Evolutionary conservation across 169 alveolate genomes (phyloP).

Genomic region (Plasmodium knowlesi): DNA sequence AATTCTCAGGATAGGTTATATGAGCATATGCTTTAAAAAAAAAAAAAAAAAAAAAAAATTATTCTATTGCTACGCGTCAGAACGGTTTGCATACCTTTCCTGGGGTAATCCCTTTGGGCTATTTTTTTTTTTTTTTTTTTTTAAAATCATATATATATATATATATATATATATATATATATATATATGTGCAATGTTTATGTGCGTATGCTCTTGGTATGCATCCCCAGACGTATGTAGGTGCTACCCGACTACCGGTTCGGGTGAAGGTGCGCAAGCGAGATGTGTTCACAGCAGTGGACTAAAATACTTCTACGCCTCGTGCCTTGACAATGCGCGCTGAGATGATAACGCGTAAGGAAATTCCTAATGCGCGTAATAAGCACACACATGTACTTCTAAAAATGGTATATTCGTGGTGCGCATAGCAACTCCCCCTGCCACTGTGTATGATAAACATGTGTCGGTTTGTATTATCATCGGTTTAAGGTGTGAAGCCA

Average conservation of each 20-base stretch:
- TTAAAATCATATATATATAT: not conserved
- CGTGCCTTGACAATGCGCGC: not conserved
- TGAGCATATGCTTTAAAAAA: not conserved
- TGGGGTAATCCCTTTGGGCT: not conserved
- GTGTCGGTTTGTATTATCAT: not conserved
- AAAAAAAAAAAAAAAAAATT: too few species aligned
- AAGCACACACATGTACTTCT: not conserved
- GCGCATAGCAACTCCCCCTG: not conserved
- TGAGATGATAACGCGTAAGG: not conserved
- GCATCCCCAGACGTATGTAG: not conserved
- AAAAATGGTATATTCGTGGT: not conserved
- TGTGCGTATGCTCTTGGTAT: not conserved
- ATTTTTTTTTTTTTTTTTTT: not conserved
- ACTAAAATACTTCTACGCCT: not conserved
- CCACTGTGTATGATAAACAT: not conserved
- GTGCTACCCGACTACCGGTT: not conserved
- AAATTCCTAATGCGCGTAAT: constrained; percentile 71
- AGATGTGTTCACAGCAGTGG: not conserved
- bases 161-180: not conserved
- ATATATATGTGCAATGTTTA: not conserved
- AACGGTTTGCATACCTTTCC: not conserved
- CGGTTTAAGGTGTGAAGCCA: not conserved
- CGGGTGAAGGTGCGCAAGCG: not conserved
- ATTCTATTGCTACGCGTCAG: not conserved
- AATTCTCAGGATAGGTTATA: too few species aligned